Evolutionary conservation across 2,329 filamentous ascomycete species (phyloP).

Genomic region (Fusarium agapanthi): DNA sequence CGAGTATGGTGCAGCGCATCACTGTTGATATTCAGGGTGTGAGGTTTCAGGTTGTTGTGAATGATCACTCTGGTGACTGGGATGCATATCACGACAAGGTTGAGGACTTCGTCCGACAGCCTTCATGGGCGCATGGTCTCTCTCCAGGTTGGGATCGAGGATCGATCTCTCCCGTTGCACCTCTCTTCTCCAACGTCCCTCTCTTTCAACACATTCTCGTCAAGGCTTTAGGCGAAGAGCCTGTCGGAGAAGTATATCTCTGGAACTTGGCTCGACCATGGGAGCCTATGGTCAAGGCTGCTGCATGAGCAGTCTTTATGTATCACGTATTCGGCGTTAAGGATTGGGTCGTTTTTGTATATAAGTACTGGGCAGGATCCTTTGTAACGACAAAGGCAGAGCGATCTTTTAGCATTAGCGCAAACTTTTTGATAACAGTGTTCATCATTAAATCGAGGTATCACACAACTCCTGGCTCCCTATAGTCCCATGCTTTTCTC

Average conservation of each 20-base stretch:
- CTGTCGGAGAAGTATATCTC: slow-evolving; percentile 49
- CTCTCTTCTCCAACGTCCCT: slow-evolving; percentile 42
- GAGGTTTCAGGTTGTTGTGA: slow-evolving; percentile 51
- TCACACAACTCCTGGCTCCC: slow-evolving; percentile 44
- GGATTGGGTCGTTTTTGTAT: slow-evolving; percentile 18
- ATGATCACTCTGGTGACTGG: slow-evolving; percentile 47
- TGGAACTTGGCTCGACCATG: slow-evolving; percentile 53
- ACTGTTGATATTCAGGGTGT: slow-evolving; percentile 52
- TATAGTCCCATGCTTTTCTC: slow-evolving; percentile 31
- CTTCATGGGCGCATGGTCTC: slow-evolving; percentile 42
- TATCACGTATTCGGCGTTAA: slow-evolving; percentile 23
- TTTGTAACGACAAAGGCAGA: slow-evolving; percentile 11
- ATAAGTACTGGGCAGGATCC: neutral
- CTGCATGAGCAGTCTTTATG: slow-evolving; percentile 37
- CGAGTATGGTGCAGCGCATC: slow-evolving; percentile 46
- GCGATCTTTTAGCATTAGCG: slow-evolving; percentile 25
- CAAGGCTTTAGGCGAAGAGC: slow-evolving; percentile 46
- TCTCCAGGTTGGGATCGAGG: slow-evolving; percentile 41
- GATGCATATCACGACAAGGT: slow-evolving; percentile 47
- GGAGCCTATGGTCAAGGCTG: slow-evolving; percentile 55
- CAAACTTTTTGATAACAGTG: slow-evolving; percentile 32
- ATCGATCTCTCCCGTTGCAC: slow-evolving; percentile 39
- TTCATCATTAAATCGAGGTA: slow-evolving; percentile 44
- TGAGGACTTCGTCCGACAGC: slow-evolving; percentile 46
- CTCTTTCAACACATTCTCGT: slow-evolving; percentile 50